Percentiles rank a stretch among this genome's conserved stretches.
phyloP scores from a whole-genome alignment of 371 early-diverging fungal genomes.

The Mucor racemosus region DNA sequence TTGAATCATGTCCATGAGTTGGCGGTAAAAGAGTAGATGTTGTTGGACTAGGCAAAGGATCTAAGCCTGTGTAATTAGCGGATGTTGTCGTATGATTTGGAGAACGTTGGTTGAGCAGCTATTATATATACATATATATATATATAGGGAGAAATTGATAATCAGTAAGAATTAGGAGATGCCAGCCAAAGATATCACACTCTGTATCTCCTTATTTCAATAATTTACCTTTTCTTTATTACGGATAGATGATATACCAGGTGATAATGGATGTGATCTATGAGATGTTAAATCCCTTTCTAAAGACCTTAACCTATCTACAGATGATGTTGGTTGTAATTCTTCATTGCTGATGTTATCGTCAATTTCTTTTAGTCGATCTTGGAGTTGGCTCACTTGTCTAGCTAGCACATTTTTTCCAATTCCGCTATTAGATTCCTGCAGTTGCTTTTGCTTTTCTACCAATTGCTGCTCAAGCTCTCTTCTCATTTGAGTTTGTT shows the following conservation, averaged over 20 bases:
- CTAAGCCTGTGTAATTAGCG: slow-evolving; percentile 25
- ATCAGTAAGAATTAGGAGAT: slow-evolving; percentile 6
- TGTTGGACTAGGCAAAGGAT: slow-evolving; percentile 52
- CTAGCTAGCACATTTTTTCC: slow-evolving; percentile 50
- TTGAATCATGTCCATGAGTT: slow-evolving; percentile 38
- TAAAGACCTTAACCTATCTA: slow-evolving; percentile 42
- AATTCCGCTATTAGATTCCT: slow-evolving; percentile 50
- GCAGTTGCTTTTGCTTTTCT: slow-evolving; percentile 48
- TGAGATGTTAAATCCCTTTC: slow-evolving; percentile 44
- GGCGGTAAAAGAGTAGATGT: slow-evolving; percentile 45
- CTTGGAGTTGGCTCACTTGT: slow-evolving; percentile 49
- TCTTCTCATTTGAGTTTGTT: slow-evolving; percentile 28
- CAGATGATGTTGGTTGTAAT: slow-evolving; percentile 18
- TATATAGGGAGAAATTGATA: background rate
- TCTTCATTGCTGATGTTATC: slow-evolving; percentile 22
- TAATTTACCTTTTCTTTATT: slow-evolving; percentile 38
- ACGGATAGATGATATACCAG: slow-evolving; percentile 31
- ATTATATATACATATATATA: background rate
- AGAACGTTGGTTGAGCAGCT: slow-evolving; percentile 40
- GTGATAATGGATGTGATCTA: slow-evolving; percentile 31
- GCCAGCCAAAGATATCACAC: background rate
- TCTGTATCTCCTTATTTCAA: slow-evolving; percentile 4
- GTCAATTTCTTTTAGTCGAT: slow-evolving; percentile 43
- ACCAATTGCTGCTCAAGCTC: slow-evolving; percentile 50
- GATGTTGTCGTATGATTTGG: background rate